Evolutionary conservation across 768 basidiomycete genomes (phyloP), one percentile per base, ranked within the genome.

Genomic region (Sarcomyxa edulis): DNA sequence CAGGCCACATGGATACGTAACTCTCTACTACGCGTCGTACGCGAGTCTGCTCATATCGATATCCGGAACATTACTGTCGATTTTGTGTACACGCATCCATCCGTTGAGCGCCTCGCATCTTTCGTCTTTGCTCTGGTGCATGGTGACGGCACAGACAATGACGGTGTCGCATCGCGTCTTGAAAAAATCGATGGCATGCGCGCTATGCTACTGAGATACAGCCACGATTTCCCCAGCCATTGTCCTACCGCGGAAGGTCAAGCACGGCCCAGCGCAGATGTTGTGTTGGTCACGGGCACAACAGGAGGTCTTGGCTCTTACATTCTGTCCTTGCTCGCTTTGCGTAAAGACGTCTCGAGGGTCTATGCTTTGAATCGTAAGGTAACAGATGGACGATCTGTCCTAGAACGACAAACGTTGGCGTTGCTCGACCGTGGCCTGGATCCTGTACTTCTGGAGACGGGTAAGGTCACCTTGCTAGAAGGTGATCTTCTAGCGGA

Each of bases 1-100:
- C 55, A 59, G 40, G 55, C 55, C 15, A 54, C 50, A 2, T 57
- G 52, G 48, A 60, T 61, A 32, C 53, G 55, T 4, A 58, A 59
- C 25, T 38, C 52, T 3, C 24, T 57, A 4, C 36, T 54, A 12
- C 34, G 43, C 15, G 49, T 47, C 18, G 23, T 56, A 7, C 42
- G 49, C 3, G 40, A 45, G 12, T 40, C 39, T 10, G 37, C 52
- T 2, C 35, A 48, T 14, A 10, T 45, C 5, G 48, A 56, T 21
- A 50, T 43, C 1, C 42, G 45, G 15, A 44, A 48, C 33, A n/a
- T 51, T 32, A 27, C 44, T 5, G 35, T 38, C 2, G 51, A 48
- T 30, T 48, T 52, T 15, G 53, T 60, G 9, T 61, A 55, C 36
- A 35, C 45, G 10, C 35, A 56, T 34, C 59, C 59, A 0, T 42